Evolutionary conservation across 306 rosid genomes (phyloP), one percentile per base, ranked within the genome.

Genomic region (Vigna mungo): DNA sequence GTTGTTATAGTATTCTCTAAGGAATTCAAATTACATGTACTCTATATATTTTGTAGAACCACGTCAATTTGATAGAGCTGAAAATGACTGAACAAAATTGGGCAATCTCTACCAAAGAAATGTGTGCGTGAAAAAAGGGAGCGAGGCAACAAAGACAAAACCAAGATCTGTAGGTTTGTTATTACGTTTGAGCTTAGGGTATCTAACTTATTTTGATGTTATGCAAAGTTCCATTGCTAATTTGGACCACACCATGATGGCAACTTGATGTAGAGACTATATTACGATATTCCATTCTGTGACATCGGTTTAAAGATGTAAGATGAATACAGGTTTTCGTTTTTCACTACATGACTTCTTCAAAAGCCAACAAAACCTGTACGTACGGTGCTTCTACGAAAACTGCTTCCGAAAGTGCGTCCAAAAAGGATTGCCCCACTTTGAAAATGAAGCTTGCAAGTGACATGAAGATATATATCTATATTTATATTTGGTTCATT

Each of bases 221-320:
- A 37, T 80, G 76, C 81, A 48, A 74, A 27, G 60, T 71, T 83
- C 79, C 43, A 64, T 39, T 59, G 66, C 44, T 2, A 3, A 21
- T 83, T 80, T 77, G 84, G 75, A 67, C 84, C 87, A 56, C 86
- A 65, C 16, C 18, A 43, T 47, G 75, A 64, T 64, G 44, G 51
- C 79, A 64, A 71, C 82, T 76, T 75, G 75, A 47, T 17, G 14
- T 23, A 44, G 67, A 68, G 5, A 4, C 20, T 52, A 71, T 1
- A 15, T 1, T 17, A 34, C 55, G 54, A 80, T 73, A 44, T 80
- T 80, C 15, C 18, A 34, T 52, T 62, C 8, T 54, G 2, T 55
- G 12, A 3, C 5, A 18, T 44, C 27, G 78, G 14, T 74, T 58
- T 60, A 34, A 69, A 78, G 48, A 12, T 44, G 5, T 44, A 44